Evolutionary conservation across 805 yeast species (phyloP).

Genomic region (Lipomyces japonicus): DNA sequence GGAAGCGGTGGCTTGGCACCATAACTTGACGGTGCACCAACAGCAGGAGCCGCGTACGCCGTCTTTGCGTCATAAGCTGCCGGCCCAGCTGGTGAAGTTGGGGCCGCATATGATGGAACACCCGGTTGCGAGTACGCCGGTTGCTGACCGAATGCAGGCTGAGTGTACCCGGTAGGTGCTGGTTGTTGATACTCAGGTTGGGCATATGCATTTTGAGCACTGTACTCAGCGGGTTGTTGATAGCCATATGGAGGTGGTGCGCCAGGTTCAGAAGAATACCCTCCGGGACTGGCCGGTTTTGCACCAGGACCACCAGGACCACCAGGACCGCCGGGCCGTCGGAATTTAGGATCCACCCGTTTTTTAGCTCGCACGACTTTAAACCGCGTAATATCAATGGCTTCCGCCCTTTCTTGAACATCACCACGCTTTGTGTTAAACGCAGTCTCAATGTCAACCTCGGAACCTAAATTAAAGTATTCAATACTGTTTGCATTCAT

Average conservation of each 20-base stretch:
- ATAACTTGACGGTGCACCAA: too few species aligned
- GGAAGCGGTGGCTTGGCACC: conserved; percentile 29
- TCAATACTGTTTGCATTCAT: conserved; percentile 98
- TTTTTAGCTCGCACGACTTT: conserved; percentile 37
- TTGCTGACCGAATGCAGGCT: conserved; percentile 5
- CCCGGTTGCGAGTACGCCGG: conserved; percentile 8
- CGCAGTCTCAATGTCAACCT: conserved; percentile 69
- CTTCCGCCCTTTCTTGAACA: conserved; percentile 83
- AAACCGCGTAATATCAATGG: conserved; percentile 85
- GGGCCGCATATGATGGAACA: conserved; percentile 8
- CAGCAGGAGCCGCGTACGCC: conserved; percentile 38
- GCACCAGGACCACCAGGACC: conserved; percentile 21
- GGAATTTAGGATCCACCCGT: conserved; percentile 9
- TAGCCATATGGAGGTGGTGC: conserved; percentile 37
- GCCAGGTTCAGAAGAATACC: conserved; percentile 9
- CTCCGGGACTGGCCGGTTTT: conserved; percentile 5
- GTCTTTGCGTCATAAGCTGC: too few species aligned
- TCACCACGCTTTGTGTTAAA: conserved; percentile 81
- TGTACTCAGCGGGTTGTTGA: conserved; percentile 4
- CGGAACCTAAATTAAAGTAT: conserved; percentile 75
- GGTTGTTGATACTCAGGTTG: conserved; percentile 1
- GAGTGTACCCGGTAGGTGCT: conserved; percentile 6
- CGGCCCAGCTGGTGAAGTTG: conserved; percentile 36
- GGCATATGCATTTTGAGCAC: not conserved
- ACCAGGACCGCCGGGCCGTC: conserved; percentile 32